Percentiles rank a stretch among this genome's conserved stretches.
Conservation (phyloP, 495 filamentous ascomycete species). For the Astrothelium subdiscretum region DNA sequence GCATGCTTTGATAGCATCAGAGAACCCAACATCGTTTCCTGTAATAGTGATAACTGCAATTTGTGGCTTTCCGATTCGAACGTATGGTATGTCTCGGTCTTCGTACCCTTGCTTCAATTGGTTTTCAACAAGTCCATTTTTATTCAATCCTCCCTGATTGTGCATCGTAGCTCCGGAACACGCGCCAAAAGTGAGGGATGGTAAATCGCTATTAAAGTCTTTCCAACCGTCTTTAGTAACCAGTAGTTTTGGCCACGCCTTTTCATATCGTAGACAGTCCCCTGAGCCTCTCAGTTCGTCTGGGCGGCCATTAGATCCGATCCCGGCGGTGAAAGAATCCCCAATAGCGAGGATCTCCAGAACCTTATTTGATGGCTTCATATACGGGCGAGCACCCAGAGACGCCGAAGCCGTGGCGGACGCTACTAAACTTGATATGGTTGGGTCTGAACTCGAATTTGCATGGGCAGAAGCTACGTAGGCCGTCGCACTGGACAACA, state of each 20-base stretch:
- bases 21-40: background rate
- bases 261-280: background rate
- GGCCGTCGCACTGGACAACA: too few relatives aligned
- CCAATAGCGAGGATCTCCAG: background rate
- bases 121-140: background rate
- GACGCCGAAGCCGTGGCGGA: background rate
- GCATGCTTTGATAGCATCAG: background rate
- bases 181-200: background rate
- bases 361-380: background rate
- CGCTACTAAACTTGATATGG: background rate
- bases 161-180: slow-evolving; percentile 3
- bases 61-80: background rate
- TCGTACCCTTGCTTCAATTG: background rate
- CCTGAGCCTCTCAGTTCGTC: background rate
- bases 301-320: background rate
- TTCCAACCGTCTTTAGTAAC: background rate
- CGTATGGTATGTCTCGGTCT: background rate
- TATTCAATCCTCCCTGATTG: background rate
- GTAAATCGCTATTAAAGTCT: slow-evolving; percentile 1
- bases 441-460: background rate
- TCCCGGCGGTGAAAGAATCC: slow-evolving; percentile 3
- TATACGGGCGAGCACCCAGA: background rate
- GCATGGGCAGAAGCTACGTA: too few relatives aligned
- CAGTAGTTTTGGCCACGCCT: slow-evolving; percentile 2
- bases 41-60: slow-evolving; percentile 1